Percentiles rank a stretch among this genome's conserved stretches.
These are phyloP conservation scores for Cutaneotrichosporon sp. DNA, from an alignment of 1,284 basidiomycete species.

Conservation along the genomic window DNA sequence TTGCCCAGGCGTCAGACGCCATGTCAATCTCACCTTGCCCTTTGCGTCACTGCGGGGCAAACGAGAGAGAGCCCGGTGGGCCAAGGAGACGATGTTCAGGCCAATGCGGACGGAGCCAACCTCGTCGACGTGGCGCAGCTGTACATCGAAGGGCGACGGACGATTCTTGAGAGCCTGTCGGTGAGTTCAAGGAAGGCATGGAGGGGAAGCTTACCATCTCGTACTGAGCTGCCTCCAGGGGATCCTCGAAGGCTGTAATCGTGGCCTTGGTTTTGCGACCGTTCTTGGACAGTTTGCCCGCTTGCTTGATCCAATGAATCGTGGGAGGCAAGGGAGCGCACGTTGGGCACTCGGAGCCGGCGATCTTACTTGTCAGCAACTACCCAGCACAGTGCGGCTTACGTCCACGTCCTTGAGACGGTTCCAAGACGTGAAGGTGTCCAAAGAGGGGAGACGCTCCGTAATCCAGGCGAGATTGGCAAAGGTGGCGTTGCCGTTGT, in stretches of 20 bases:
- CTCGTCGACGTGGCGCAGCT: slow-evolving; percentile 67
- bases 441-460: slow-evolving; percentile 74
- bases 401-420: slow-evolving; percentile 52
- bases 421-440: slow-evolving; percentile 66
- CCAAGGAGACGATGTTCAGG: slow-evolving; percentile 80
- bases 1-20: slow-evolving; percentile 70
- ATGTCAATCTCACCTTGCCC: slow-evolving; percentile 63
- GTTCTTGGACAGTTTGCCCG: slow-evolving; percentile 49
- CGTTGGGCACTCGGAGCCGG: slow-evolving; percentile 59
- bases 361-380: slow-evolving; percentile 19
- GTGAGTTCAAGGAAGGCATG: neutral
- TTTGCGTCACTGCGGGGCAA: slow-evolving; percentile 66
- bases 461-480: slow-evolving; percentile 80
- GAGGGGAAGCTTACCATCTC: slow-evolving; percentile 62
- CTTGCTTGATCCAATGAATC: slow-evolving; percentile 67
- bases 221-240: slow-evolving; percentile 77
- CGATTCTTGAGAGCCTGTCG: slow-evolving; percentile 74
- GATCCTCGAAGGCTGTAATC: slow-evolving; percentile 70
- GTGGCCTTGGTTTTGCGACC: slow-evolving; percentile 42
- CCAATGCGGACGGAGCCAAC: slow-evolving; percentile 77
- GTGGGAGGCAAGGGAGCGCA: slow-evolving; percentile 78
- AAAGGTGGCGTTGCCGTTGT: slow-evolving; percentile 75
- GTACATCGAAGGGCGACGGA: slow-evolving; percentile 83
- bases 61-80: slow-evolving; percentile 81
- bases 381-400: slow-evolving; percentile 36